Evolutionary conservation across 2,329 filamentous ascomycete genomes (phyloP), one percentile per base, ranked within the genome.

Genomic region (Tolypocladium tundrense): DNA sequence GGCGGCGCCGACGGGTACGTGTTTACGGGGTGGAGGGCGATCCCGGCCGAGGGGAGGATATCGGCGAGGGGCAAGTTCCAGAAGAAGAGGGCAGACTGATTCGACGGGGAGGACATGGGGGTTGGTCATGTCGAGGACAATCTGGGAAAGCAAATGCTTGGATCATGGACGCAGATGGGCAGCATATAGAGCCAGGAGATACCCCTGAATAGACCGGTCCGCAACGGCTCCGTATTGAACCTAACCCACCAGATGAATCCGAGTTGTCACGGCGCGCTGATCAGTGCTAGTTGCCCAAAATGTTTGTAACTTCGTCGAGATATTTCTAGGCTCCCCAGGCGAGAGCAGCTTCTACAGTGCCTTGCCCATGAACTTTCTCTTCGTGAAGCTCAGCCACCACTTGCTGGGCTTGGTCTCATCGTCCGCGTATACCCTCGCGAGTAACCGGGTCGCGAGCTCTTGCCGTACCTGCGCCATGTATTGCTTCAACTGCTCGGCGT

Each of bases 301-400:
- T 6, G 33, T 2, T 21, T 35, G 48, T 51, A 33, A 7, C 13
- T n/a, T 35, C 19, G 9, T 21, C 19, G 19, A 51, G 10, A n/a
- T 10, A 10, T 3, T 48, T 48, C 48, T 35, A 35, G 27, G 35
- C 16, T 35, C 40, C 35, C 31, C 11, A n/a, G 4, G 2, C 39
- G 55, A 55, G 19, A 42, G 50, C 48, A 11, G 40, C 11, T 41
- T 72, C 79, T 45, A 92, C 75, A 94, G 78, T 65, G 84, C 83
- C 85, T 97, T 97, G 73, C 92, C 92, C 94, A 99, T 97, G 72
- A 99, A 99, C 85, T 97, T 97, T 77, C 94, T 87, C 86, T 97
- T 97, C 57, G 90, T 90, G 73, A 97, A 99, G 80, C 94, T 97
- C 72, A 99, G 76, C 94, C 94, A 99, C 90, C 93, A 97, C 85